Percentiles rank a stretch among this genome's conserved stretches.
Evolutionary conservation across 768 basidiomycete species (phyloP).

Genomic region (Russula earlei): DNA sequence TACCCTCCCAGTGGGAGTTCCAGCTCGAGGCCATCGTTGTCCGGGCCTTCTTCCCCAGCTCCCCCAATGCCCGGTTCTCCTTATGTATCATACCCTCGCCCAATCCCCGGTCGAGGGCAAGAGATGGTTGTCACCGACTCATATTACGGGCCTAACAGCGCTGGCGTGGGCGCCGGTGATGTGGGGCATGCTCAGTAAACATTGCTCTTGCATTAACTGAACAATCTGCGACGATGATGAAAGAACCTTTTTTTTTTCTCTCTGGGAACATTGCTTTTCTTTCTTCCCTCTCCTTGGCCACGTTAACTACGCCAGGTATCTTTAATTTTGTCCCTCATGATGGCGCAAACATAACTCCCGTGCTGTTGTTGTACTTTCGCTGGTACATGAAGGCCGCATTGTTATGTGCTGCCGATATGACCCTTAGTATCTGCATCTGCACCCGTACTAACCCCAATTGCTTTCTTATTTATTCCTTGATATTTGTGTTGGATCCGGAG

Average conservation of each 20-base stretch:
- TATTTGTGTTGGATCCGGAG: neutral
- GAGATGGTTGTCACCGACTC: conserved; percentile 5
- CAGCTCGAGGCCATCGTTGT: neutral
- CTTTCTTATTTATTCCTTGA: neutral
- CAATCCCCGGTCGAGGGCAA: neutral
- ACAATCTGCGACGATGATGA: neutral
- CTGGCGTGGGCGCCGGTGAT: neutral
- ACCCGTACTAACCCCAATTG: neutral
- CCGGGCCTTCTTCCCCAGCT: conserved; percentile 4
- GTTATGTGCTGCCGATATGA: conserved; percentile 1
- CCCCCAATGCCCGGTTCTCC: neutral
- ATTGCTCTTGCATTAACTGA: neutral
- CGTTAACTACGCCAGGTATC: neutral
- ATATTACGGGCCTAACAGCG: conserved; percentile 10
- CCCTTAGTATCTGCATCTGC: neutral
- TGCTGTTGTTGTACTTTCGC: conserved; percentile 4
- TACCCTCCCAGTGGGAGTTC: too few species aligned
- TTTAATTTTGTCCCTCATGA: neutral
- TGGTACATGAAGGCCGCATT: neutral
- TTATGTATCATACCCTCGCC: neutral
- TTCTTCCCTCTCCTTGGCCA: neutral
- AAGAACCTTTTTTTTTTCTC: neutral
- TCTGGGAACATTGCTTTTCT: neutral
- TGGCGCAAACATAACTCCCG: neutral
- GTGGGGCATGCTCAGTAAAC: conserved; percentile 3